A percentile compares a stretch with the other conserved stretches of the same genome.
Evolutionary conservation across 2,329 filamentous ascomycete species (phyloP).

Genomic region (Penicillium sp.): DNA sequence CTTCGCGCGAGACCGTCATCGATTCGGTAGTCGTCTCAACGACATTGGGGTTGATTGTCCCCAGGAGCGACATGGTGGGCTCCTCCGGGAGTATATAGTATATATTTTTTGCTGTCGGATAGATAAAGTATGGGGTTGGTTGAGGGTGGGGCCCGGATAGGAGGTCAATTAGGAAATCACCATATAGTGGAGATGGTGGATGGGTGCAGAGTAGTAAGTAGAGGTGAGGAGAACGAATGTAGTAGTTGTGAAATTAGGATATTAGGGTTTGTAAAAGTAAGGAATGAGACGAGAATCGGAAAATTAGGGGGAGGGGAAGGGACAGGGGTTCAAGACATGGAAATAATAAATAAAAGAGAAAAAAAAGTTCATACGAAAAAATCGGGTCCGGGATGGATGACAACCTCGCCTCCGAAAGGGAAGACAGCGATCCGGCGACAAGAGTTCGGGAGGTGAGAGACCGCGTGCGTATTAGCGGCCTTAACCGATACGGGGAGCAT

Average conservation of each 20-base stretch:
- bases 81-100: conserved; percentile 2
- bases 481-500: background rate
- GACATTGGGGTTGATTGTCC: conserved; percentile 37
- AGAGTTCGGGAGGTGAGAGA: conserved; percentile 5
- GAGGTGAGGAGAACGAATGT: background rate
- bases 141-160: background rate
- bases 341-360: conserved; percentile 9
- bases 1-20: conserved; percentile 13
- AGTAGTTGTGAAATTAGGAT: background rate
- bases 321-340: conserved; percentile 2
- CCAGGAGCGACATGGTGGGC: conserved; percentile 39
- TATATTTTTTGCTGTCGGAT: no score
- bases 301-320: background rate
- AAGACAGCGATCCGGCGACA: conserved; percentile 22
- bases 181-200: conserved; percentile 7
- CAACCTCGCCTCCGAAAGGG: conserved; percentile 17
- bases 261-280: conserved; percentile 1
- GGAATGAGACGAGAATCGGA: background rate
- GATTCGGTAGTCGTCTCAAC: conserved; percentile 19
- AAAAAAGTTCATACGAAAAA: conserved; percentile 3
- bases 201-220: background rate
- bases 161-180: conserved; percentile 9
- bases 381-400: conserved; percentile 16
- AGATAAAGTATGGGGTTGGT: background rate
- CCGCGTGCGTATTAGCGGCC: background rate